These are phyloP conservation scores for Talaromyces sp. DNA, from an alignment of 2,329 filamentous ascomycete genomes.

Conservation along the genomic window DNA sequence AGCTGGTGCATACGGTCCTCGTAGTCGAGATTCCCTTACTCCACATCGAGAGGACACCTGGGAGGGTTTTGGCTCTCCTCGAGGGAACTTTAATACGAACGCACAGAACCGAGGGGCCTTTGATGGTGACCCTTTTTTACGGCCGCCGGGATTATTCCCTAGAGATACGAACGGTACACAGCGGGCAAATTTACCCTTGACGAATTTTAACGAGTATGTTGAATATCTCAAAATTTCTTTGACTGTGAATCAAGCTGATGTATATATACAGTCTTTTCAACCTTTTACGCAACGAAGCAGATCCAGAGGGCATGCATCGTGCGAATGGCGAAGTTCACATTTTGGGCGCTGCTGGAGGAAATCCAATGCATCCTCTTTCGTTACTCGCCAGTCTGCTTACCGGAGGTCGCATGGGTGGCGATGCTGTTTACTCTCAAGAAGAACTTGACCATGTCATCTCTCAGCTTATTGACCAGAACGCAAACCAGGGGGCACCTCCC, in stretches of 20 bases:
- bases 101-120: slow-evolving; percentile 1
- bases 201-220: slow-evolving; percentile 46
- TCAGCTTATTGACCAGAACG: slow-evolving; percentile 77
- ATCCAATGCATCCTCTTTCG: slow-evolving; percentile 41
- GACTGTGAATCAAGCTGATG: not conserved
- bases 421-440: slow-evolving; percentile 87
- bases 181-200: slow-evolving; percentile 40
- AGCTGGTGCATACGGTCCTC: slow-evolving; percentile 27
- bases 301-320: slow-evolving; percentile 4
- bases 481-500: slow-evolving; percentile 71
- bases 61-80: slow-evolving; percentile 6
- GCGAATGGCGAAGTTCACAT: slow-evolving; percentile 16
- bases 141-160: slow-evolving; percentile 37
- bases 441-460: slow-evolving; percentile 84
- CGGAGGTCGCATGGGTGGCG: slow-evolving; percentile 53
- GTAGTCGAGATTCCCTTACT: not conserved
- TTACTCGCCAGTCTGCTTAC: slow-evolving; percentile 40
- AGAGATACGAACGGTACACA: slow-evolving; percentile 49
- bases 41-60: slow-evolving; percentile 9
- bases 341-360: slow-evolving; percentile 15
- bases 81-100: slow-evolving; percentile 8
- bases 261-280: slow-evolving; percentile 13
- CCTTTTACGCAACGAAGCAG: slow-evolving; percentile 20
- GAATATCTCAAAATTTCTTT: not conserved
- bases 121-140: too few relatives aligned